phyloP scores from a whole-genome alignment of 805 yeast species.

The Cyberlindnera samutprakarnensis region DNA sequence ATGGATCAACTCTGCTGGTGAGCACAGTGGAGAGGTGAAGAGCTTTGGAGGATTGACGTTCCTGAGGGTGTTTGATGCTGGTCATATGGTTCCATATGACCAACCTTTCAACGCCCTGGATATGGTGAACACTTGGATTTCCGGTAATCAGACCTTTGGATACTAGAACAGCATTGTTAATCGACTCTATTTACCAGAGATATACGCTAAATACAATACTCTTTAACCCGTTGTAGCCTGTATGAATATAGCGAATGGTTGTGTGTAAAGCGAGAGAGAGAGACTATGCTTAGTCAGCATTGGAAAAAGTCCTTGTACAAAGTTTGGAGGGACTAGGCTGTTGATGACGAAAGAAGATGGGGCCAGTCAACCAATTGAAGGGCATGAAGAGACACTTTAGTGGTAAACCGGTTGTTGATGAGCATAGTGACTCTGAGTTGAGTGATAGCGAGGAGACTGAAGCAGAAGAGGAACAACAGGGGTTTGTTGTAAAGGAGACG shows the following conservation, averaged over 20 bases:
- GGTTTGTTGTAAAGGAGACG: not conserved
- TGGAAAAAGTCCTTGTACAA: no score
- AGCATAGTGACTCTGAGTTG: constrained; percentile 1
- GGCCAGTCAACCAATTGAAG: no score
- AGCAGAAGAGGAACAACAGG: constrained; percentile 3
- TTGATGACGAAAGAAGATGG: no score
- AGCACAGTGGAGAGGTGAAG: constrained; percentile 66
- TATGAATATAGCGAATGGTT: no score
- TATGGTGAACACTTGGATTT: constrained; percentile 70
- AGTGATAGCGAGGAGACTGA: constrained; percentile 5
- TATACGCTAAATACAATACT: no score
- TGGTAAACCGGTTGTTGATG: constrained; percentile 8
- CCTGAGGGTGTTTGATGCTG: constrained; percentile 72
- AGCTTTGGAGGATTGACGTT: constrained; percentile 65
- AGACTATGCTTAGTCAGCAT: no score
- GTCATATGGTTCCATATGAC: constrained; percentile 90
- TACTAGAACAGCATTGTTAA: not conserved
- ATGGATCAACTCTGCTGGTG: constrained; percentile 35
- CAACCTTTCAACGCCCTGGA: constrained; percentile 69
- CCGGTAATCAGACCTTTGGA: constrained; percentile 32
- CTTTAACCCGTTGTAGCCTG: no score
- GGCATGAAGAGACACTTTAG: constrained; percentile 12
- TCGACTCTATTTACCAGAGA: no score
- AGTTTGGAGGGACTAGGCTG: no score
- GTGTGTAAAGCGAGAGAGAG: no score